Conservation (phyloP, 169 alveolate species). For the Cryptosporidium muris region DNA sequence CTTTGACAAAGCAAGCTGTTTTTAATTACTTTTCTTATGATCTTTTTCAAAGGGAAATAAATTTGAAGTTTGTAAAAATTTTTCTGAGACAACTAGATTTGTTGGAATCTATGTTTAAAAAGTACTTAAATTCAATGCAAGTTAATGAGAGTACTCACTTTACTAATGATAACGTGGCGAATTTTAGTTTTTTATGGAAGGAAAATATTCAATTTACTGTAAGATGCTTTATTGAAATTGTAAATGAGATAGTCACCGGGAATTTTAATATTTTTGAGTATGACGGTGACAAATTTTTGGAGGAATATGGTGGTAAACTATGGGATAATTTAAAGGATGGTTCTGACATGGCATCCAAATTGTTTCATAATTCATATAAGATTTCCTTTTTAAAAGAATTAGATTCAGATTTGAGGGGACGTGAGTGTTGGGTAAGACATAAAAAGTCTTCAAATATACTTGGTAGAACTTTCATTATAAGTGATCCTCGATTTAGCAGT, state of each 20-base stretch:
- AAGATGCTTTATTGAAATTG: slow-evolving; percentile 83
- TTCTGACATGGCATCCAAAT: slow-evolving; percentile 80
- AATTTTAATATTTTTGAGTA: slow-evolving; percentile 85
- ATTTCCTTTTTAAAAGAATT: slow-evolving; percentile 60
- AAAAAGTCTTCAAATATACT: slow-evolving; percentile 72
- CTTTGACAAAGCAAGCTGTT: slow-evolving; percentile 75
- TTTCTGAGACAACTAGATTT: slow-evolving; percentile 79
- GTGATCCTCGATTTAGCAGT: not conserved
- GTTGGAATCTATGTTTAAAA: slow-evolving; percentile 80
- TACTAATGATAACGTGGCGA: slow-evolving; percentile 74
- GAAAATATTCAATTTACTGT: slow-evolving; percentile 83
- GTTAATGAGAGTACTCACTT: slow-evolving; percentile 41
- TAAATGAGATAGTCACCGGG: slow-evolving; percentile 85
- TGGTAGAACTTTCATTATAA: slow-evolving; percentile 24
- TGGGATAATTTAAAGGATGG: slow-evolving; percentile 86
- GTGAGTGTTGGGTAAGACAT: not conserved
- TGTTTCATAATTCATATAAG: slow-evolving; percentile 78
- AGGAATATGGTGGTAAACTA: slow-evolving; percentile 84
- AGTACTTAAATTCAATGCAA: slow-evolving; percentile 70
- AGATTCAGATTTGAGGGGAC: slow-evolving; percentile 25
- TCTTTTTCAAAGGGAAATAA: slow-evolving; percentile 80
- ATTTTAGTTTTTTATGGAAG: slow-evolving; percentile 13
- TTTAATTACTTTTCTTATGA: slow-evolving; percentile 78
- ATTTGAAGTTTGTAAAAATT: slow-evolving; percentile 81
- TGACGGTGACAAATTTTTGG: slow-evolving; percentile 82